Evolutionary conservation across 768 basidiomycete species (phyloP), one percentile per base, ranked within the genome.

Genomic region (Amanita thiersii): DNA sequence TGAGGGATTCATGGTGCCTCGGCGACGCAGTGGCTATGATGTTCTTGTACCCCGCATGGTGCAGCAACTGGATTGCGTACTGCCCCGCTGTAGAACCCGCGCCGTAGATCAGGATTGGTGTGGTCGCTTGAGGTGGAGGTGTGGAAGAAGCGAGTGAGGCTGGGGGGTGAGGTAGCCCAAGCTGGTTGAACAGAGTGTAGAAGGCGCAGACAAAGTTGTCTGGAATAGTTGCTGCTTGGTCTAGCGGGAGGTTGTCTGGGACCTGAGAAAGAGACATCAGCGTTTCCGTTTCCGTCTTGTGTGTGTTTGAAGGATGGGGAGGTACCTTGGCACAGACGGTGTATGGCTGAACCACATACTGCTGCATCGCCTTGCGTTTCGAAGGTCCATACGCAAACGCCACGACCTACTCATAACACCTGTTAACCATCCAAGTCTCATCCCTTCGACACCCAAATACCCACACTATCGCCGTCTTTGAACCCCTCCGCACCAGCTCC

Each of bases 131-230:
- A 50, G 40, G 11, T n/a, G 53, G 48, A 11, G 62, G 61, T 8
- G 59, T 46, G 6, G 45, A 37, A 9, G 52, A 40, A 4, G 55
- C 42, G 3, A 61, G 62, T 46, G 65, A 62, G 7, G 37, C n/a
- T 8, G 37, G 4, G 5, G 67, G 63, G 5, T 54, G n/a, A 14
- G 65, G 63, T 4, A 68, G 50, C 2, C 45, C 40, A 12, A 72
- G 50, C 23, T 61, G 54, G 39, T 57, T 58, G 46, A 65, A 64
- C 20, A 70, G 46, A 1, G 65, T 60, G 46, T 55, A 60, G 45
- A 62, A 69, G 3, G 65, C 58, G 3, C 62, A 65, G 32, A 69
- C 50, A 36, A 67, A 64, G 44, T 68, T 66, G 47, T 69, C 67
- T 1, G 70, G 65, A 37, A 68, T 56, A 1, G 64, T 64, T 1